phyloP scores from a whole-genome alignment of 495 filamentous ascomycete genomes.

The Chaetomium fimeti region DNA sequence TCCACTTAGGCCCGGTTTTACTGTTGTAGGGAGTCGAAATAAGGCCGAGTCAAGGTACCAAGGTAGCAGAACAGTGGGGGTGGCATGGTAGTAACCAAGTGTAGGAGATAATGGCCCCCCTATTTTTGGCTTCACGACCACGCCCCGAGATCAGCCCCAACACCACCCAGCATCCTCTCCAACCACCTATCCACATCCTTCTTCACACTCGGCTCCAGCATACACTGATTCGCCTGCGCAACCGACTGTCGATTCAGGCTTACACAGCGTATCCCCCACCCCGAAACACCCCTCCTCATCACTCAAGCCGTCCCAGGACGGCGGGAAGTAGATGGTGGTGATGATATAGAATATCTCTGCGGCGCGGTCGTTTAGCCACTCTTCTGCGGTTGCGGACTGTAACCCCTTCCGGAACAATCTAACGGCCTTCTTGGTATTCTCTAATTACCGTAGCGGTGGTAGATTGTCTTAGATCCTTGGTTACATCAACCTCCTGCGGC shows the following conservation, averaged over 20 bases:
- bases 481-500: neutral
- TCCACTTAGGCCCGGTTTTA: no score
- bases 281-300: neutral
- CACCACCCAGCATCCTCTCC: neutral
- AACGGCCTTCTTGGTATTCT: neutral
- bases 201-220: slow-evolving; percentile 2
- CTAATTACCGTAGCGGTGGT: neutral
- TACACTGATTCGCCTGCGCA: neutral
- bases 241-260: neutral
- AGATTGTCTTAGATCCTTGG: neutral
- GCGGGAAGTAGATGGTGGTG: slow-evolving; percentile 6
- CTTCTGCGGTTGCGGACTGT: neutral
- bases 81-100: no score
- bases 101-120: no score
- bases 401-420: neutral
- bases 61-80: no score
- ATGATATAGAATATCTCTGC: neutral
- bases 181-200: slow-evolving; percentile 6
- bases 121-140: no score
- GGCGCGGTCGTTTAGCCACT: slow-evolving; percentile 6
- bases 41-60: no score
- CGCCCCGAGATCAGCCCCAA: neutral
- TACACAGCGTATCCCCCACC: neutral
- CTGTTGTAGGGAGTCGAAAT: no score
- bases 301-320: slow-evolving; percentile 7